Base-by-base conservation (phyloP, 2,329 filamentous ascomycete species). In the Colletotrichum chrysophilum region DNA sequence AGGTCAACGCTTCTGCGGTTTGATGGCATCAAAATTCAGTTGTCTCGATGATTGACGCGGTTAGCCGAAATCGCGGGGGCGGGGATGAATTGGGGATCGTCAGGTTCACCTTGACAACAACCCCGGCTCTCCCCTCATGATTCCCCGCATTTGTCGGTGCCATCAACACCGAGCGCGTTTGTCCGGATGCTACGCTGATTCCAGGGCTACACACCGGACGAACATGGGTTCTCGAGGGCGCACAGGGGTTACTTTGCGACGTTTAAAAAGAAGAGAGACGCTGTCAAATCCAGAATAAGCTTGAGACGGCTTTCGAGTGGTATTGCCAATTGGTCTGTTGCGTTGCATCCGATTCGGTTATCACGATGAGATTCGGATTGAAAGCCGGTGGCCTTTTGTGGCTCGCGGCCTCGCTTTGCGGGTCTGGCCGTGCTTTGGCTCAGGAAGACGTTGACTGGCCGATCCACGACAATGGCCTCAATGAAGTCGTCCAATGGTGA, bases 401-500 rank as follows among this genome's bases (percentile, higher is more conserved):
- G 73, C 70, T 75, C 58, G 73, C 73, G 3, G 73, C 70, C n/a
- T 75, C 70, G 34, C 73, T 75, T 18, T 68, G 64, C 58, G 70
- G 73, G 3, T 38, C 65, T n/a, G 18, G 36, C 7, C 32, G 64
- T 55, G 70, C 43, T 36, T 64, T 48, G 56, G 69, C 73, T 24
- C 73, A 75, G 38, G 43, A 73, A 28, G 30, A 61, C 5, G 70
- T 73, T 24, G 70, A 75, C 64, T 75, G 82, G 81, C 82, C 81
- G 10, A 26, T 84, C 7, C 81, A 81, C 30, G 80, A 82, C 58
- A 81, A 84, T 71, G 81, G 81, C 2, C 76, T 84, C 21, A 84
- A 80, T 21, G 74, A 82, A 21, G 70, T 84, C 28, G 82, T 84
- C 24, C 77, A 83, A 80, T 84, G 83, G 82, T 83, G 58, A 69